Conservation (phyloP, 2,329 filamentous ascomycete species). For the Pestalotiopsis sp. region DNA sequence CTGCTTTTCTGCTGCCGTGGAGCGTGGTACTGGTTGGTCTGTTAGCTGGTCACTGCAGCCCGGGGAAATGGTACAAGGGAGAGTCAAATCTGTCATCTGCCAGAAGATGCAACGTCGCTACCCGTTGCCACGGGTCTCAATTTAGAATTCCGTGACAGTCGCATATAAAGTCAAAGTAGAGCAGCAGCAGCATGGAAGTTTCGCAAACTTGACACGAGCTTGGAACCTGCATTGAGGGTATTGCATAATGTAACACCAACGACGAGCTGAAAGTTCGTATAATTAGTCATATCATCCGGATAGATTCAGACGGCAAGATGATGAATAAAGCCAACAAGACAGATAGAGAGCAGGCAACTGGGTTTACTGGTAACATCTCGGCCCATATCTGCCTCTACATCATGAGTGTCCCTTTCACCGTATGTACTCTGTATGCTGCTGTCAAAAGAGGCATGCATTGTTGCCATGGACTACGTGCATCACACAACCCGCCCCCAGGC, state of each 20-base stretch:
- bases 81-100: background rate
- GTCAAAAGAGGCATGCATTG: background rate
- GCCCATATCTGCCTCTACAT: background rate
- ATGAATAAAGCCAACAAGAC: background rate
- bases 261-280: background rate
- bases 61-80: background rate
- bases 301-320: background rate
- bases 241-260: background rate
- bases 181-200: background rate
- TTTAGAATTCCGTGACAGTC: background rate
- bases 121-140: constrained; percentile 4
- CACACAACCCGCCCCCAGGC: background rate
- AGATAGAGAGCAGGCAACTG: background rate
- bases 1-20: background rate
- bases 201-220: background rate
- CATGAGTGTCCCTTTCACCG: background rate
- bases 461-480: background rate
- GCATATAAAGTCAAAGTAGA: background rate
- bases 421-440: background rate
- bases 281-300: background rate
- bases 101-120: background rate
- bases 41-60: no score
- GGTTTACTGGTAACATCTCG: background rate
- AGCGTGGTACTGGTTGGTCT: no score
- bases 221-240: background rate